phyloP scores from a whole-genome alignment of 2,329 filamentous ascomycete genomes.

The Fusarium sp. region DNA sequence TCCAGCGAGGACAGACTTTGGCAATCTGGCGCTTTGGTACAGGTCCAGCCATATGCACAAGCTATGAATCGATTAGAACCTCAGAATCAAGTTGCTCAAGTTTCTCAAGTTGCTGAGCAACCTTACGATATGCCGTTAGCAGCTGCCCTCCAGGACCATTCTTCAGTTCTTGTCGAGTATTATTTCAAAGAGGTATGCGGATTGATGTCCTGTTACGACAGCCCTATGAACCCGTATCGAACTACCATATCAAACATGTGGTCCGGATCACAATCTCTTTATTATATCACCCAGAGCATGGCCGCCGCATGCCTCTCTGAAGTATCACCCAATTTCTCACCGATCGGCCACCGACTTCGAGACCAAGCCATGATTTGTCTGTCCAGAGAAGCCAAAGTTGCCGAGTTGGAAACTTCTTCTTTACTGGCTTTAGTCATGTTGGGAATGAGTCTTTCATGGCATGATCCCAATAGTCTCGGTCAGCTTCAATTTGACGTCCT shows the following conservation, averaged over 20 bases:
- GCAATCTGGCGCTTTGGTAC: slow-evolving; percentile 7
- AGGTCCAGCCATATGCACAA: background rate
- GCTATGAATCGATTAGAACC: slow-evolving; percentile 8
- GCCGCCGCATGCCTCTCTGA: slow-evolving; percentile 71
- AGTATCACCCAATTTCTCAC: slow-evolving; percentile 60
- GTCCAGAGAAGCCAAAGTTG: slow-evolving; percentile 63
- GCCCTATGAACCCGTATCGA: slow-evolving; percentile 71
- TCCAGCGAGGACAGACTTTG: slow-evolving; percentile 31
- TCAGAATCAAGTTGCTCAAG: background rate
- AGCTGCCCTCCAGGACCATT: slow-evolving; percentile 54
- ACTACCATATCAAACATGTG: slow-evolving; percentile 69
- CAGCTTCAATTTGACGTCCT: slow-evolving; percentile 39
- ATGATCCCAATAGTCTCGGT: slow-evolving; percentile 67
- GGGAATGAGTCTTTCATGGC: slow-evolving; percentile 71
- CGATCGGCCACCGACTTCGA: slow-evolving; percentile 63
- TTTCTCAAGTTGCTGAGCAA: background rate
- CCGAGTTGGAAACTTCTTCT: slow-evolving; percentile 64
- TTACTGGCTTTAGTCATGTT: slow-evolving; percentile 70
- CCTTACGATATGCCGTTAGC: slow-evolving; percentile 30
- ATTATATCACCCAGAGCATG: slow-evolving; percentile 74
- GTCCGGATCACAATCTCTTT: slow-evolving; percentile 69
- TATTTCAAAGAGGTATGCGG: slow-evolving; percentile 74
- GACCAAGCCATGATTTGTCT: slow-evolving; percentile 63
- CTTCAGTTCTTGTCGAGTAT: slow-evolving; percentile 70
- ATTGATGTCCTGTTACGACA: slow-evolving; percentile 75